Base-by-base conservation (phyloP, 2,329 filamentous ascomycete species). In the Pyrenochaeta sp. region DNA sequence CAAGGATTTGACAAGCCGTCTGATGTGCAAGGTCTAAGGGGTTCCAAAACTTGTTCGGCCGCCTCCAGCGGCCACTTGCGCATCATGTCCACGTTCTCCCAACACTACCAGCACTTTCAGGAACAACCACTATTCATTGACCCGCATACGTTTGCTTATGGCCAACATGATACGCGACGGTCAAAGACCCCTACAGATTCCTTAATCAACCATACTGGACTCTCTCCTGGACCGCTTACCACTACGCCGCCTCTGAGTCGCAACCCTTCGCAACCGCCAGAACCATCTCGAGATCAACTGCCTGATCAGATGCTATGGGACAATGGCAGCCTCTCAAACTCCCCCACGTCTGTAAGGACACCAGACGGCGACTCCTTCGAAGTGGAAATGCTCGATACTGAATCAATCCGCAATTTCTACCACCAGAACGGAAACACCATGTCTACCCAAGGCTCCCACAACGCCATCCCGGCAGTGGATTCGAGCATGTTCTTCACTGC, bases 121-220 rank as follows among this genome's bases (percentile, higher is more conserved):
- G 64, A 67, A 45, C 68, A 67, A 52, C 64, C 63, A 50, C 63
- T 64, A 30, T 64, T 68, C 42, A 53, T 66, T 19, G 52, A 67
- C 22, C 56, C 64, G 42, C 61, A 69, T 58, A 45, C 58, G 4
- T 72, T 69, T 58, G 57, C 47, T 43, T 64, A 67, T 57, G 56
- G 52, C 52, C 68, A 72, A 24, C 64, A 71, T 67, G 69, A 66
- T 50, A 46, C 52, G 34, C 67, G 57, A 54, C 65, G 70, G 10
- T 66, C 73, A n/a, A 77, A 77, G 62, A 74, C 75, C 42, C 74
- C 74, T 39, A 71, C 72, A 1, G 68, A 69, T 39, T 75, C 74
- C 10, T 48, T 77, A 53, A 63, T 73, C 58, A 75, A 73, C 52
- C 72, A 77, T 58, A 65, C 69, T 40, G 71, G 72, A 39, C 62